Evolutionary conservation across 768 basidiomycete genomes (phyloP).

Genomic region (Auriscalpium vulgare): DNA sequence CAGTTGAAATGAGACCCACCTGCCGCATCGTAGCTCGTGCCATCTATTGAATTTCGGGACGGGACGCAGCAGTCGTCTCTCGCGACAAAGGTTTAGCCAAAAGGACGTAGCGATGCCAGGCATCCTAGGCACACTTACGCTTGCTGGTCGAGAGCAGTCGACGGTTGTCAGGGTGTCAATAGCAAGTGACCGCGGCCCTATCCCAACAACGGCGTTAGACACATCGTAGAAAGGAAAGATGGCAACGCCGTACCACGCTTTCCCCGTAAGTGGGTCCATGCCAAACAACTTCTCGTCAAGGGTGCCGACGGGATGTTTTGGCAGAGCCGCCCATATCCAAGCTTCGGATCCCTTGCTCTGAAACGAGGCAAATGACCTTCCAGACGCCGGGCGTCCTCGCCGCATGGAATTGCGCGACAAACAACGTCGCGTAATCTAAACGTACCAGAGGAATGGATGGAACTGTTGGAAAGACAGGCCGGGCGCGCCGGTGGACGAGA

Average conservation of each 20-base stretch:
- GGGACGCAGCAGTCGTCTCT: too few relatives aligned
- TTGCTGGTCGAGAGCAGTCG: too few relatives aligned
- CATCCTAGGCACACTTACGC: too few relatives aligned
- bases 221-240: background rate
- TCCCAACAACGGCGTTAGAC: too few relatives aligned
- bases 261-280: background rate
- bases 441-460: background rate
- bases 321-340: background rate
- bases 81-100: too few relatives aligned
- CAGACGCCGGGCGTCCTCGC: background rate
- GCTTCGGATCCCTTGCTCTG: background rate
- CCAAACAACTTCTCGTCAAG: background rate
- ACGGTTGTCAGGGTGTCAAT: too few relatives aligned
- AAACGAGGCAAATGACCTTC: background rate
- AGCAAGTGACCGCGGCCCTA: too few relatives aligned
- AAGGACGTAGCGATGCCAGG: too few relatives aligned
- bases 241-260: background rate
- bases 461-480: background rate
- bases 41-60: too few relatives aligned
- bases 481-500: background rate
- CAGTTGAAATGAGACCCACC: too few relatives aligned
- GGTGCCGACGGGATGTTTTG: background rate
- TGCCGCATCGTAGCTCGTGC: too few relatives aligned
- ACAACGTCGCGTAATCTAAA: background rate
- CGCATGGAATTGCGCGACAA: background rate